Evolutionary conservation across 2,329 filamentous ascomycete genomes (phyloP), one percentile per base, ranked within the genome.

Genomic region (Paecilomyces sp.): DNA sequence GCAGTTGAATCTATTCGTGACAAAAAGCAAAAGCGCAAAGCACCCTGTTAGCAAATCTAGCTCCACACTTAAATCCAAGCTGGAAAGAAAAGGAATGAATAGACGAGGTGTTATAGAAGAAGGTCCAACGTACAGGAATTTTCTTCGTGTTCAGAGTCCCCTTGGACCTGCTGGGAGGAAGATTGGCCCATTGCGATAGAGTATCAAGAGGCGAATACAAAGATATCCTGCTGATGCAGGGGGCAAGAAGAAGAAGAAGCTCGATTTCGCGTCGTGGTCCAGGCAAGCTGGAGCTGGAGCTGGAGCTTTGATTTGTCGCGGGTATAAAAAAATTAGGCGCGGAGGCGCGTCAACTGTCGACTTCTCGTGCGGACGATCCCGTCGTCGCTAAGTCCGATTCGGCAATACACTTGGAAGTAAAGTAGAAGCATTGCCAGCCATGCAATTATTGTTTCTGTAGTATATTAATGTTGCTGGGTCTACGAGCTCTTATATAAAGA

Each of bases 101-200:
- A 28, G 6, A 28, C 25, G 25, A 6, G 6, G 6, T 28, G 25
- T 28, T 28, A 6, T 6, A 28, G 11, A 2, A 33, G 31, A 33
- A 6, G 6, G 6, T 30, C 41, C 31, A 33, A 63, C 62, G 54
- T 58, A 66, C 64, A 56, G 18, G 24, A 22, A 47, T 56, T 50
- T 51, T 59, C 57, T n/a, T 54, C 11, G 6, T 33, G 50, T 25
- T 55, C 58, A 28, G 50, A 30, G 15, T 33, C 41, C 55, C 56
- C 62, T 7, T 61, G 47, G 31, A 57, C 18, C 15, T 53, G 51
- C n/a, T 68, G 66, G 1, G 66, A 66, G 13, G 65, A 62, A 13
- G 58, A 53, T 55, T 66, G 62, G 34, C 65, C 65, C 66, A 68
- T 68, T 36, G 15, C 41, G 41, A 47, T 47, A 0, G 15, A 6